phyloP scores from a whole-genome alignment of 345 rosid genomes.

The Bruguiera sexangula region DNA sequence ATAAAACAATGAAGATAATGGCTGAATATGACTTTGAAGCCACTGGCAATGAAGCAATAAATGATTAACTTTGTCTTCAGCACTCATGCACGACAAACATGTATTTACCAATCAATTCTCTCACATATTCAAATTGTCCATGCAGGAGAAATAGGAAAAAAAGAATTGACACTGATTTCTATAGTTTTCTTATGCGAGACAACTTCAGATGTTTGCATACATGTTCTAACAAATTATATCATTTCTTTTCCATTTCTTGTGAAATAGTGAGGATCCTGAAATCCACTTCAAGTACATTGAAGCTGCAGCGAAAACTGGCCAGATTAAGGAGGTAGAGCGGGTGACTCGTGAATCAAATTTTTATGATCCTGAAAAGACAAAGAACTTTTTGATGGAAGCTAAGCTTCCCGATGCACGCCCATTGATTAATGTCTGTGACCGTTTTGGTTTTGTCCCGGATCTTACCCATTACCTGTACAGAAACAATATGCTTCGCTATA shows the following conservation, averaged over 20 bases:
- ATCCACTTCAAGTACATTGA: conserved; percentile 97
- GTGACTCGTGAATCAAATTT: conserved; percentile 95
- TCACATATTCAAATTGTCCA: no score
- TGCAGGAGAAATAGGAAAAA: no score
- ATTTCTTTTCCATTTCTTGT: conserved; percentile 8
- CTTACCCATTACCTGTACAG: conserved; percentile 89
- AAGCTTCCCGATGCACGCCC: conserved; percentile 98
- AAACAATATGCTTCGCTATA: conserved; percentile 85
- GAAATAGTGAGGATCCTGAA: conserved; percentile 91
- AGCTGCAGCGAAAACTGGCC: conserved; percentile 88
- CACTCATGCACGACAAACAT: no score
- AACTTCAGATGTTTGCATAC: conserved; percentile 1
- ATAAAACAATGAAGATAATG: no score
- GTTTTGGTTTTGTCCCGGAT: conserved; percentile 93
- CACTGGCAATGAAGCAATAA: no score
- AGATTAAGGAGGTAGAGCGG: conserved; percentile 96
- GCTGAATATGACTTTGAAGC: no score
- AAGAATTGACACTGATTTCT: no score
- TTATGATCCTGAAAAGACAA: conserved; percentile 91
- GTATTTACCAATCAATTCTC: no score
- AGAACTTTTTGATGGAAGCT: conserved; percentile 96
- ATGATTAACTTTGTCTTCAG: no score
- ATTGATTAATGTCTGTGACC: conserved; percentile 89
- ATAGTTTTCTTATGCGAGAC: no score
- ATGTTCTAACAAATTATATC: background rate